Evolutionary conservation across 2,329 filamentous ascomycete genomes (phyloP).

Genomic region (Trichophyton schoenleinii): DNA sequence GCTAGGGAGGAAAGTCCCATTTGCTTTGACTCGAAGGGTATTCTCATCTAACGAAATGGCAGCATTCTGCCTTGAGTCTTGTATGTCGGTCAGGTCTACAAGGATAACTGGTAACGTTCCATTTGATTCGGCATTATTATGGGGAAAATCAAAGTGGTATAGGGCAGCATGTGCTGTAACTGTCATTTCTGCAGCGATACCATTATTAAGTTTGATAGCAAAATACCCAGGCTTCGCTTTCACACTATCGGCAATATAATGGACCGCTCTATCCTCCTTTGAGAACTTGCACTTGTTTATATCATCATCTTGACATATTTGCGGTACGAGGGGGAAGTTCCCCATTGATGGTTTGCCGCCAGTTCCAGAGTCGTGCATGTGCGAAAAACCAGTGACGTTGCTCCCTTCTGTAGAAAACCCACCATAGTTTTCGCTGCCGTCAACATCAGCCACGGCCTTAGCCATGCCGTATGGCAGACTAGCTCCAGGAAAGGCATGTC

Average conservation of each 20-base stretch:
- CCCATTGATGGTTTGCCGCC: constrained; percentile 50
- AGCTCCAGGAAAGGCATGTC: constrained; percentile 46
- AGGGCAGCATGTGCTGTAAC: constrained; percentile 52
- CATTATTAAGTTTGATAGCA: constrained; percentile 45
- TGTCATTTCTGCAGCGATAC: constrained; percentile 54
- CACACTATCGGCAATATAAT: constrained; percentile 41
- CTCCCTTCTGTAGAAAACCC: constrained; percentile 43
- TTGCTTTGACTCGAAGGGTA: constrained; percentile 52
- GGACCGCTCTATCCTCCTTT: constrained; percentile 38
- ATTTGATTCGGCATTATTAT: constrained; percentile 10
- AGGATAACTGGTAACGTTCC: constrained; percentile 45
- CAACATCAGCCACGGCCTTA: constrained; percentile 44
- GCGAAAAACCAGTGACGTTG: constrained; percentile 40
- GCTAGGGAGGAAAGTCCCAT: constrained; percentile 49
- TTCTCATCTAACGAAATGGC: constrained; percentile 42
- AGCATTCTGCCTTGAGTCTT: constrained; percentile 42
- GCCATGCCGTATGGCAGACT: constrained; percentile 45
- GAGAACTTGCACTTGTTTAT: constrained; percentile 51
- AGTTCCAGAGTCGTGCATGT: constrained; percentile 43
- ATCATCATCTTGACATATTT: constrained; percentile 49
- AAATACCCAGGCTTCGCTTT: constrained; percentile 54
- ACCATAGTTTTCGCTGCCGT: constrained; percentile 41
- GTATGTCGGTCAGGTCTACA: constrained; percentile 53
- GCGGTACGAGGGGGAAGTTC: constrained; percentile 61
- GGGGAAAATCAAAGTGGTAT: constrained; percentile 53